phyloP scores from a whole-genome alignment of 1,284 basidiomycete genomes.

The Fomitopsis pinicola region DNA sequence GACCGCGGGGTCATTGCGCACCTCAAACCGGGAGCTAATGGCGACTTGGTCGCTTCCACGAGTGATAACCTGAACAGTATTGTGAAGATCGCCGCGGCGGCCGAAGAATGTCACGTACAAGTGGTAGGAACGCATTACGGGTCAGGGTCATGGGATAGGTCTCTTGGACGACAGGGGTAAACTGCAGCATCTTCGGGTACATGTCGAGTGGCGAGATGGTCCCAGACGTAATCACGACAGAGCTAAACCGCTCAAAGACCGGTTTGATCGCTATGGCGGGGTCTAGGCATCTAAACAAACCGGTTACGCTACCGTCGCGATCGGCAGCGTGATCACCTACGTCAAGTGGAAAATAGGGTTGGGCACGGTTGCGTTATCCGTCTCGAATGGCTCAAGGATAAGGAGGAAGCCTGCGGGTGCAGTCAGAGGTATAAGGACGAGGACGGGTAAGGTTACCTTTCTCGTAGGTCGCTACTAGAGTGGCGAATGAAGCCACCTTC shows the following conservation, averaged over 20 bases:
- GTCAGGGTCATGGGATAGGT: slow-evolving; percentile 98
- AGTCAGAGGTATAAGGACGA: background rate
- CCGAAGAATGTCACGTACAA: slow-evolving; percentile 48
- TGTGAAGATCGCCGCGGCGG: background rate
- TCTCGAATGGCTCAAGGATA: slow-evolving; percentile 98
- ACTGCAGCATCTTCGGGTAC: slow-evolving; percentile 99
- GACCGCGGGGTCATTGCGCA: slow-evolving; percentile 98
- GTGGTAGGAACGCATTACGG: slow-evolving; percentile 95
- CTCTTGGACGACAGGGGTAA: slow-evolving; percentile 96
- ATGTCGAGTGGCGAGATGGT: slow-evolving; percentile 99
- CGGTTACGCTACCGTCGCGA: slow-evolving; percentile 1
- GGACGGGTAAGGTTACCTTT: slow-evolving; percentile 54
- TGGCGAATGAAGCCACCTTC: slow-evolving; percentile 96
- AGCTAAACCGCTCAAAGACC: slow-evolving; percentile 97
- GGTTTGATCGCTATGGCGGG: slow-evolving; percentile 97
- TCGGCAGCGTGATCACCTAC: slow-evolving; percentile 40
- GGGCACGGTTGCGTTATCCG: slow-evolving; percentile 96
- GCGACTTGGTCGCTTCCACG: slow-evolving; percentile 98
- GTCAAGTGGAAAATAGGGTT: slow-evolving; percentile 99
- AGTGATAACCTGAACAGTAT: slow-evolving; percentile 77
- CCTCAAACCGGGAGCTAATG: slow-evolving; percentile 98
- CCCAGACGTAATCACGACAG: slow-evolving; percentile 97
- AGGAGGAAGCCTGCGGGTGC: slow-evolving; percentile 81
- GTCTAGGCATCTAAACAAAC: slow-evolving; percentile 79
- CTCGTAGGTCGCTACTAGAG: slow-evolving; percentile 97